phyloP scores from a whole-genome alignment of 2,329 filamentous ascomycete species.

The Alternaria brassicicola region DNA sequence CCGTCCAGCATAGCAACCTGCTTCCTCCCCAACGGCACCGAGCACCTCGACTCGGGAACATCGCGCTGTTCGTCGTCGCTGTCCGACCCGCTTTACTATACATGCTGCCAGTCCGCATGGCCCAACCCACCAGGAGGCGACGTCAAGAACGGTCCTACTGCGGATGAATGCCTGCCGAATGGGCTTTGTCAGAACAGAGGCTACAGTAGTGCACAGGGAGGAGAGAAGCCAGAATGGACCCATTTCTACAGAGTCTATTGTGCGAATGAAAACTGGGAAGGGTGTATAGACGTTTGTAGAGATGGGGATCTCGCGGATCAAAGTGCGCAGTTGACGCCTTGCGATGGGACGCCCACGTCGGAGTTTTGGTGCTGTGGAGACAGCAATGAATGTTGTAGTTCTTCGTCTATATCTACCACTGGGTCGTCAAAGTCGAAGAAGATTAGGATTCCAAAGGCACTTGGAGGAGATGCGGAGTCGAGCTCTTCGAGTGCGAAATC shows the following conservation, averaged over 20 bases:
- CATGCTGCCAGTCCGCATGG: conserved; percentile 17
- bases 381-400: not conserved
- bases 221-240: not conserved
- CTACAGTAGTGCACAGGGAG: not conserved
- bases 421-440: not conserved
- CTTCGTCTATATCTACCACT: not conserved
- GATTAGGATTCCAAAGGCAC: conserved; percentile 2
- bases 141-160: conserved; percentile 5
- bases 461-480: not conserved
- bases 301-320: conserved; percentile 1
- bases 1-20: not conserved
- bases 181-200: conserved; percentile 20
- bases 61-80: conserved; percentile 8
- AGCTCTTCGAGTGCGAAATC: not conserved
- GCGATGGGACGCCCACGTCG: conserved; percentile 14
- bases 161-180: conserved; percentile 22
- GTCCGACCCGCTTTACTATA: conserved; percentile 3
- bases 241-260: conserved; percentile 16
- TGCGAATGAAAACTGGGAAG: conserved; percentile 9
- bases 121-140: conserved; percentile 11
- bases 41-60: not conserved
- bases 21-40: conserved; percentile 11
- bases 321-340: conserved; percentile 15
- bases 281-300: conserved; percentile 20
- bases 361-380: conserved; percentile 19